Conservation (phyloP, 2,329 filamentous ascomycete species). For the Phialophora expanda region DNA sequence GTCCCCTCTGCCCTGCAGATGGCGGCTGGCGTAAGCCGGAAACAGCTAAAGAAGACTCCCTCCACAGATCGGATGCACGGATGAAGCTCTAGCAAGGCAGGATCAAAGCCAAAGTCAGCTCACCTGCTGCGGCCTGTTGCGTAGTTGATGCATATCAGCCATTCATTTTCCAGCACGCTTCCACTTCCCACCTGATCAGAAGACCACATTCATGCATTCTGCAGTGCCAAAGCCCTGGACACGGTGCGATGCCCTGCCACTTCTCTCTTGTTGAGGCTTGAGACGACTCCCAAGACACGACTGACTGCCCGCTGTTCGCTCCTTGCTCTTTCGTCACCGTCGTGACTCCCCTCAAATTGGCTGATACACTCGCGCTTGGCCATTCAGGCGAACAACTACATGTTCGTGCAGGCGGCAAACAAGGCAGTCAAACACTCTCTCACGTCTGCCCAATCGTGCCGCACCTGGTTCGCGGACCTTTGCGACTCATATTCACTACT, state of each 20-base stretch:
- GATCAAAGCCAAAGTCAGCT: slow-evolving; percentile 6
- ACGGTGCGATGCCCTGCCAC: background rate
- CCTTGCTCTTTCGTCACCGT: background rate
- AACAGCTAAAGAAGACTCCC: slow-evolving; percentile 3
- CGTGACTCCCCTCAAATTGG: slow-evolving; percentile 11
- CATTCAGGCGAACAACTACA: slow-evolving; percentile 6
- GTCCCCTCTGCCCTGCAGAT: slow-evolving; percentile 7
- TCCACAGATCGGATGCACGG: slow-evolving; percentile 23
- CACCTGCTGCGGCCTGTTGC: slow-evolving; percentile 4
- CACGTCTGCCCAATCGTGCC: slow-evolving; percentile 4
- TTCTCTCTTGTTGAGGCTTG: slow-evolving; percentile 1
- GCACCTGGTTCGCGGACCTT: background rate
- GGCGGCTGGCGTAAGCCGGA: slow-evolving; percentile 13
- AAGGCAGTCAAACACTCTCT: slow-evolving; percentile 16
- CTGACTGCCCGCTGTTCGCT: background rate
- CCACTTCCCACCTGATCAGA: slow-evolving; percentile 13
- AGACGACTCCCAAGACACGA: slow-evolving; percentile 8
- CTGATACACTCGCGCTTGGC: slow-evolving; percentile 15
- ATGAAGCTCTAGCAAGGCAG: slow-evolving; percentile 7
- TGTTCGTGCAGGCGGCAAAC: slow-evolving; percentile 12
- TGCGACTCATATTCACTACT: slow-evolving; percentile 6
- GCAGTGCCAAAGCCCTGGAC: slow-evolving; percentile 5
- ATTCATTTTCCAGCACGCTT: slow-evolving; percentile 10
- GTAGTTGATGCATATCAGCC: slow-evolving; percentile 8
- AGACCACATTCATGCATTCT: slow-evolving; percentile 18